These are phyloP conservation scores for Penicillium arizonense DNA, from an alignment of 495 filamentous ascomycete genomes.

Conservation along the genomic window DNA sequence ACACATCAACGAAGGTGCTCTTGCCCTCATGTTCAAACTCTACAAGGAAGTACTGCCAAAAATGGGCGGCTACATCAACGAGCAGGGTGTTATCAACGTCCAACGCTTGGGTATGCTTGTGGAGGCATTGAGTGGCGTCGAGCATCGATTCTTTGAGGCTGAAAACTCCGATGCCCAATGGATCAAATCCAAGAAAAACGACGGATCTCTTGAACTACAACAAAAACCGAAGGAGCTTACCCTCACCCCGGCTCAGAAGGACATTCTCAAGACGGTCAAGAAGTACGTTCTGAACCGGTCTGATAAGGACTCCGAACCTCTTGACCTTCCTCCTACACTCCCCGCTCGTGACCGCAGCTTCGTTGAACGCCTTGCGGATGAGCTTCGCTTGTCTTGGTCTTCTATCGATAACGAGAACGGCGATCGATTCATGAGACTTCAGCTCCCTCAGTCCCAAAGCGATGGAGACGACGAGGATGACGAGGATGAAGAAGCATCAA, in stretches of 20 bases:
- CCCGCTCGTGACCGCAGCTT: conserved; percentile 89
- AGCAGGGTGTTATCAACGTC: conserved; percentile 86
- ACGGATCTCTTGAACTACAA: conserved; percentile 55
- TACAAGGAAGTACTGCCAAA: conserved; percentile 89
- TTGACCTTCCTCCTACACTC: conserved; percentile 73
- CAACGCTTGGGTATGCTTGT: conserved; percentile 74
- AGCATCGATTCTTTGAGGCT: conserved; percentile 86
- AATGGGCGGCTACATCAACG: conserved; percentile 95
- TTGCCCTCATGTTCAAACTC: conserved; percentile 94
- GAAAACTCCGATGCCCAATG: conserved; percentile 87
- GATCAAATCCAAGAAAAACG: conserved; percentile 74
- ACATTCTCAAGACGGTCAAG: conserved; percentile 77
- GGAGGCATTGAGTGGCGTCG: conserved; percentile 78
- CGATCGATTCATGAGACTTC: conserved; percentile 73
- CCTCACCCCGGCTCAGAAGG: conserved; percentile 77
- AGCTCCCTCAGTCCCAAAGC: conserved; percentile 54
- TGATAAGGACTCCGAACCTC: conserved; percentile 41
- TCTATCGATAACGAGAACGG: conserved; percentile 77
- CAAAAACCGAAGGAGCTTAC: conserved; percentile 61
- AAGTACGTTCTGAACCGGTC: conserved; percentile 69
- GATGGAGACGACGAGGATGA: conserved; percentile 61
- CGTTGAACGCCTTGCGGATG: conserved; percentile 81
- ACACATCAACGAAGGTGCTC: conserved; percentile 97
- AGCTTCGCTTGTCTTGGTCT: conserved; percentile 77
- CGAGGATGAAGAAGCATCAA: conserved; percentile 82